A percentile compares a stretch with the other conserved stretches of the same genome.
Conservation (phyloP, 306 rosid species). For the Lathyrus oleraceus region DNA sequence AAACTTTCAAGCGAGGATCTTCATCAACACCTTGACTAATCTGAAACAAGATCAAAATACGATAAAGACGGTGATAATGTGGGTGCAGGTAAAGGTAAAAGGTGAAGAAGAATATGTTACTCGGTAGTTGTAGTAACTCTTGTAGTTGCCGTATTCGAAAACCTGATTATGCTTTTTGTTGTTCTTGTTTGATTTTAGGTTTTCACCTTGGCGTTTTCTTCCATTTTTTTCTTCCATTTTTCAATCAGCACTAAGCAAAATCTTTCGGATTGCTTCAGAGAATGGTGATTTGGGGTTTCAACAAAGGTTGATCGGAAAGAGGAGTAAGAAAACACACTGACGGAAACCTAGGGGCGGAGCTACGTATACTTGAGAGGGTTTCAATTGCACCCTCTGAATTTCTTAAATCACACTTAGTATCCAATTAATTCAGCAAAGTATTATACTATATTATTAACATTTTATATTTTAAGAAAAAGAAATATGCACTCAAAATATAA, state of each 20-base stretch:
- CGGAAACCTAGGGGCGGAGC: too few species aligned
- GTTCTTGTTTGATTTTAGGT: conserved; percentile 4
- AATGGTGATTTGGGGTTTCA: too few species aligned
- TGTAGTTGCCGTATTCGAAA: conserved; percentile 80
- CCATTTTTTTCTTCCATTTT: conserved; percentile 18
- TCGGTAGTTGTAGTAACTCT: conserved; percentile 84
- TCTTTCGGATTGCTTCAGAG: too few species aligned
- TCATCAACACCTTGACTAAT: conserved; percentile 60
- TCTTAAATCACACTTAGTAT: too few species aligned
- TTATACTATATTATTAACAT: too few species aligned
- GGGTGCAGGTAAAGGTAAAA: not conserved
- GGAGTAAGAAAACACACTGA: too few species aligned
- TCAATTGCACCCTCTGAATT: too few species aligned
- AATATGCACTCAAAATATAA: too few species aligned
- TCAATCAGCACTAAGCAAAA: not conserved
- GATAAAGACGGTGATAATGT: not conserved
- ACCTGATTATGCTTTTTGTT: conserved; percentile 41
- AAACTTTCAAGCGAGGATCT: conserved; percentile 78
- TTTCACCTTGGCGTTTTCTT: conserved; percentile 35
- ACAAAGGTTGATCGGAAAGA: not conserved
- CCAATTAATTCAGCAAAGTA: too few species aligned
- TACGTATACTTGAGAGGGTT: too few species aligned
- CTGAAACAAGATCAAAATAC: conserved; percentile 40
- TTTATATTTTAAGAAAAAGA: too few species aligned
- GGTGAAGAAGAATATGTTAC: conserved; percentile 41